Percentiles rank a stretch among this genome's conserved stretches.
Conservation (phyloP, 1,139 yeast genomes). For the Casaregolazyma lundiana region DNA sequence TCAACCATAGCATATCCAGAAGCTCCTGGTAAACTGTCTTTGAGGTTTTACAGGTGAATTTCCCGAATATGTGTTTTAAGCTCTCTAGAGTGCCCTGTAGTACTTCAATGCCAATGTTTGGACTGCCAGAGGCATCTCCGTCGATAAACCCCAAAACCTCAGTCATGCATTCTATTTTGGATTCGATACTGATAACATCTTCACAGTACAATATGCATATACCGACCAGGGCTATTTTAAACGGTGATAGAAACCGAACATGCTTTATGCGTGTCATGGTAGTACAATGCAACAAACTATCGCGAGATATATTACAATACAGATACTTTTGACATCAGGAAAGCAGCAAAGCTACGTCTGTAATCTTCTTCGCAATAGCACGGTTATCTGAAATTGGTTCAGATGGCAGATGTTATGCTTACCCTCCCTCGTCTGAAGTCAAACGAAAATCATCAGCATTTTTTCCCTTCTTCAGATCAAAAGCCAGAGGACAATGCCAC, state of each 20-base stretch:
- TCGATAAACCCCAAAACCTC: conserved; percentile 23
- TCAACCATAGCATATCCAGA: conserved; percentile 1
- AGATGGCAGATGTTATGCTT: neutral
- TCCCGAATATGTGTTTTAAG: conserved; percentile 7
- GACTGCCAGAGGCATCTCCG: conserved; percentile 13
- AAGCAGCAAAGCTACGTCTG: no score
- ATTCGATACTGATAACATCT: conserved; percentile 15
- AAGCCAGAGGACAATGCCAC: conserved; percentile 34
- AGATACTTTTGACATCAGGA: no score
- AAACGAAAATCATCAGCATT: neutral
- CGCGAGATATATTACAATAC: neutral
- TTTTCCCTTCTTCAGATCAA: conserved; percentile 37
- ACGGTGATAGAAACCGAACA: conserved; percentile 26
- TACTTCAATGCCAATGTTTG: conserved; percentile 10
- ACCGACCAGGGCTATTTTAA: conserved; percentile 24
- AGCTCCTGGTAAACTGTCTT: conserved; percentile 2
- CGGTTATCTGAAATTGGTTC: no score
- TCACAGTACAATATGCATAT: conserved; percentile 25
- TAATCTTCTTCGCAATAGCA: no score
- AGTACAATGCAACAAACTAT: neutral
- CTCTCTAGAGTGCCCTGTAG: conserved; percentile 11
- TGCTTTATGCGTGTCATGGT: conserved; percentile 5
- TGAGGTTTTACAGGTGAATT: conserved; percentile 2
- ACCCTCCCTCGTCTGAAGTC: neutral
- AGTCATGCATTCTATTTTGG: conserved; percentile 22